Percentiles rank a stretch among this genome's conserved stretches.
Conservation (phyloP, 129 eudicot species). For the Lonicera japonica region DNA sequence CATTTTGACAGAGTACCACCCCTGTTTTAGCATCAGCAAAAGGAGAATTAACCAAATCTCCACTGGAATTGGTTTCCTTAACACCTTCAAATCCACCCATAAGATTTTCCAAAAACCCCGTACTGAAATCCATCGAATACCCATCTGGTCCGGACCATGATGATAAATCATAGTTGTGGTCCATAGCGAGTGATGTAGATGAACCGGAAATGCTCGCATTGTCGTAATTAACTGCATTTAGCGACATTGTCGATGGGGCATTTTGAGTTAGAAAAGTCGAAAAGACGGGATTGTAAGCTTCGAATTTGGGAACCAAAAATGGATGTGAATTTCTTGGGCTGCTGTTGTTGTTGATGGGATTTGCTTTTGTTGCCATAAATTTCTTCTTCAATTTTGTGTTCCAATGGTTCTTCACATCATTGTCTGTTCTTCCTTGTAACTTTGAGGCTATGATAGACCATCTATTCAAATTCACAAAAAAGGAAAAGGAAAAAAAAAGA, state of each 20-base stretch:
- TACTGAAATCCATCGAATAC: slow-evolving; percentile 1
- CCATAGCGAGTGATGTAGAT: not conserved
- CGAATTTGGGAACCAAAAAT: not conserved
- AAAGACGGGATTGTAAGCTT: not conserved
- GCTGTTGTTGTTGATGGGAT: not conserved
- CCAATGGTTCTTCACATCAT: slow-evolving; percentile 86
- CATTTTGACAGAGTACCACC: slow-evolving; percentile 8
- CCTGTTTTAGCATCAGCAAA: not conserved
- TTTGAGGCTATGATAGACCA: slow-evolving; percentile 81
- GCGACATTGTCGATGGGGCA: not conserved
- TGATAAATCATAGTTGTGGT: not conserved
- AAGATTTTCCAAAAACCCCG: not conserved
- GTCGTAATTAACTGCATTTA: not conserved
- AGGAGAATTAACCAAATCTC: not conserved
- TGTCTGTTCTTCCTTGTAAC: slow-evolving; percentile 81
- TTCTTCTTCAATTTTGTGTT: slow-evolving; percentile 75
- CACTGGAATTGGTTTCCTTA: slow-evolving; percentile 1
- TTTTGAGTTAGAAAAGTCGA: not conserved
- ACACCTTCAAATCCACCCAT: slow-evolving; percentile 1
- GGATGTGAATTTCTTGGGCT: slow-evolving; percentile 1
- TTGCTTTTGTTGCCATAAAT: slow-evolving; percentile 20
- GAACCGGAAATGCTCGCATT: not conserved
- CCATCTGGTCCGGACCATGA: slow-evolving; percentile 3
- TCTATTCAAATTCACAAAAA: slow-evolving; percentile 20
- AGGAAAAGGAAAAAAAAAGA: not conserved